These are phyloP conservation scores for Penicillium sp. DNA, from an alignment of 2,329 filamentous ascomycete species.

Conservation along the genomic window DNA sequence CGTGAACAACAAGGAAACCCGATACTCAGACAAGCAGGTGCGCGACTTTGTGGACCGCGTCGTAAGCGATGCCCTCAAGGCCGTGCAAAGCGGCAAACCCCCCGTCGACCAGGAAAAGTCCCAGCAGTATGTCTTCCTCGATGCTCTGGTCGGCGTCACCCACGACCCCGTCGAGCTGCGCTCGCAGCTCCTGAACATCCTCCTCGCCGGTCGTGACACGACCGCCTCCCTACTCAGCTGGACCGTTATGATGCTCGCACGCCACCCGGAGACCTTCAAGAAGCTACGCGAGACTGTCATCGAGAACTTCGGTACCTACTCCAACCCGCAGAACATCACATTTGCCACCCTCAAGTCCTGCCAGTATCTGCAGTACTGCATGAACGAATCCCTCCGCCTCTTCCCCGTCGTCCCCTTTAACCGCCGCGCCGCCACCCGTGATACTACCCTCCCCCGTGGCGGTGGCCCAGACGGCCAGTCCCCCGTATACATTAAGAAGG, in stretches of 20 bases:
- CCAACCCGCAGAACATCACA: constrained; percentile 47
- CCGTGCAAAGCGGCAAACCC: constrained; percentile 34
- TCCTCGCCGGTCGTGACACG: constrained; percentile 61
- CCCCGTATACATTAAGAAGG: constrained; percentile 70
- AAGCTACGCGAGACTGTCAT: constrained; percentile 44
- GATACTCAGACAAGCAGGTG: constrained; percentile 44
- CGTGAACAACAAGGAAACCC: constrained; percentile 40
- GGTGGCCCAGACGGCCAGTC: constrained; percentile 66
- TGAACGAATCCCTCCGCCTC: constrained; percentile 52
- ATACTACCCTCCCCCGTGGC: constrained; percentile 56
- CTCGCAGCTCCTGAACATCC: constrained; percentile 57
- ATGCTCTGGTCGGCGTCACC: constrained; percentile 55
- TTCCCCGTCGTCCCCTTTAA: constrained; percentile 57
- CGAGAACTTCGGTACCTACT: constrained; percentile 49
- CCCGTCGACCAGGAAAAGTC: constrained; percentile 37
- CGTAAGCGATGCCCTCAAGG: constrained; percentile 49
- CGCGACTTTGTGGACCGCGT: constrained; percentile 54
- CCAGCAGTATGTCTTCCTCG: constrained; percentile 55
- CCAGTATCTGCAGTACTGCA: constrained; percentile 44
- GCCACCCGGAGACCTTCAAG: constrained; percentile 42
- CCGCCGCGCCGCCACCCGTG: constrained; percentile 45
- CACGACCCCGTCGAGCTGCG: constrained; percentile 56
- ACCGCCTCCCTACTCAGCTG: constrained; percentile 56
- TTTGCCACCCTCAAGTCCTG: constrained; percentile 52
- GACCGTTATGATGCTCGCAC: constrained; percentile 53